Percentiles rank a stretch among this genome's conserved stretches.
Conservation (phyloP, 78 protist species). For the Chrysochromulina parva region DNA sequence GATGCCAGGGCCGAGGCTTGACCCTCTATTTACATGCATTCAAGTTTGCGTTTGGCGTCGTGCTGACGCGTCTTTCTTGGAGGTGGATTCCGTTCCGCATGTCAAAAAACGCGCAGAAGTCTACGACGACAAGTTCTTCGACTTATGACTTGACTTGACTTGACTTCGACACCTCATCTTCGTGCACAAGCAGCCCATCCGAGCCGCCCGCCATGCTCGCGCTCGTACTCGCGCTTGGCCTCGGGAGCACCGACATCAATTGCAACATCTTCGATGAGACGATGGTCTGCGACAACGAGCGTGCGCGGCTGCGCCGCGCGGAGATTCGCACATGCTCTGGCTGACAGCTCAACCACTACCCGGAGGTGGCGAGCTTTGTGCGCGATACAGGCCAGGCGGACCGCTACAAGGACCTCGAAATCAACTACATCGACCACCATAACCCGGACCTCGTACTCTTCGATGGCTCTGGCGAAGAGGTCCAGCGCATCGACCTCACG, state of each 20-base stretch:
- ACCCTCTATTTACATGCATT: too few species aligned
- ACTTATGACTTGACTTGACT: too few species aligned
- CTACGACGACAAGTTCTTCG: too few species aligned
- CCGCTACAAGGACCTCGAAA: background rate
- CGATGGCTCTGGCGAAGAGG: background rate
- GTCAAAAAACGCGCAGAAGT: too few species aligned
- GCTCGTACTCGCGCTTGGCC: too few species aligned
- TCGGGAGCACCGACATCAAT: background rate
- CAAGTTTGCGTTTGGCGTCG: too few species aligned
- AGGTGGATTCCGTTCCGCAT: too few species aligned
- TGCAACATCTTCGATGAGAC: conserved; percentile 4
- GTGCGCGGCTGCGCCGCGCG: background rate
- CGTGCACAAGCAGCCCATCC: too few species aligned
- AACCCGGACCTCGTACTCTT: background rate
- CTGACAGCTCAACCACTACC: background rate
- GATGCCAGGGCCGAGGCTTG: too few species aligned
- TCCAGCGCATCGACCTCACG: background rate
- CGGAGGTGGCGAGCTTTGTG: background rate
- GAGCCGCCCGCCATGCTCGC: too few species aligned
- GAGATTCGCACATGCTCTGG: conserved; percentile 27
- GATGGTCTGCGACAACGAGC: background rate
- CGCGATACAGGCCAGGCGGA: background rate
- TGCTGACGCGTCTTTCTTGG: too few species aligned
- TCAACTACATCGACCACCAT: background rate
- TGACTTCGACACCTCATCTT: too few species aligned